Evolutionary conservation across 345 rosid genomes (phyloP).

Genomic region (Sisymbrium altissimum): DNA sequence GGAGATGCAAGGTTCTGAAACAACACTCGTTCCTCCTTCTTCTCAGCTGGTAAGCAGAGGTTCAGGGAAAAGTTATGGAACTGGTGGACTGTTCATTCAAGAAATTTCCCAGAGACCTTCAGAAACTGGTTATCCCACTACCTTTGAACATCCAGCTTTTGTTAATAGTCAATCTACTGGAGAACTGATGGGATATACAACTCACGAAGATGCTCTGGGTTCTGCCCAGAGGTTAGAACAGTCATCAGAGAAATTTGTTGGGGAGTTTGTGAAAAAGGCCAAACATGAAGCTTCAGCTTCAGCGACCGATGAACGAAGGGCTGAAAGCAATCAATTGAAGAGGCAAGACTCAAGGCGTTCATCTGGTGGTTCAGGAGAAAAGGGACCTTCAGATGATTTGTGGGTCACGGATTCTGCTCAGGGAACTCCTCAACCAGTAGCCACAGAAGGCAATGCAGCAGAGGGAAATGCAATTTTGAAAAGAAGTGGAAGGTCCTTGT

Average conservation of each 20-base stretch:
- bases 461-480: slow-evolving; percentile 41
- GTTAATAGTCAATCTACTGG: slow-evolving; percentile 30
- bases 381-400: slow-evolving; percentile 85
- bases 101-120: slow-evolving; percentile 39
- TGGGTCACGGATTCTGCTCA: slow-evolving; percentile 70
- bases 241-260: slow-evolving; percentile 50
- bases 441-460: slow-evolving; percentile 36
- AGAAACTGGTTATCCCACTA: slow-evolving; percentile 42
- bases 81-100: slow-evolving; percentile 34
- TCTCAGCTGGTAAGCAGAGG: slow-evolving; percentile 48
- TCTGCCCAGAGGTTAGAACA: slow-evolving; percentile 64
- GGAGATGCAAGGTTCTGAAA: slow-evolving; percentile 43
- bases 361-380: slow-evolving; percentile 53
- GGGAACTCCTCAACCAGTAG: slow-evolving; percentile 44
- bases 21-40: slow-evolving; percentile 51
- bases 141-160: slow-evolving; percentile 30
- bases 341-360: slow-evolving; percentile 39
- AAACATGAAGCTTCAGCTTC: slow-evolving; percentile 49
- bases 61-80: slow-evolving; percentile 27
- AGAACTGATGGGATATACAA: slow-evolving; percentile 30
- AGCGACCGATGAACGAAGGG: slow-evolving; percentile 40
- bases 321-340: slow-evolving; percentile 38
- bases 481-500: slow-evolving; percentile 69
- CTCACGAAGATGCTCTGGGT: slow-evolving; percentile 58
- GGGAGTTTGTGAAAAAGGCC: slow-evolving; percentile 72